phyloP scores from a whole-genome alignment of 352 stramenopile species.

The Phytophthora vignae region DNA sequence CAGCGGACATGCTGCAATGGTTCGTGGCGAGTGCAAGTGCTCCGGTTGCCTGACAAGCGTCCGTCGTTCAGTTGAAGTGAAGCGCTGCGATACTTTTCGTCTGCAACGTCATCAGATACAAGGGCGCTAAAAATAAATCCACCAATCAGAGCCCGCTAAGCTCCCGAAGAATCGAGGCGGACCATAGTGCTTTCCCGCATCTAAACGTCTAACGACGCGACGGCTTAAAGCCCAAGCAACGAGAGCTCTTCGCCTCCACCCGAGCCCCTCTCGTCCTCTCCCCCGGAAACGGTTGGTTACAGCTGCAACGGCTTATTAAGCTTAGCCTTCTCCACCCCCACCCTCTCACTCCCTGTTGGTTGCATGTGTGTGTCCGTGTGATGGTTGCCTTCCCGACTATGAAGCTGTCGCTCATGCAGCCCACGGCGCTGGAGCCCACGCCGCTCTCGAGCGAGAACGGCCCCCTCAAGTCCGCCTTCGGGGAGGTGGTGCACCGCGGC shows the following conservation, averaged over 20 bases:
- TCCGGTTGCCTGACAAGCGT: neutral
- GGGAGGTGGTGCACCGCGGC: slow-evolving; percentile 78
- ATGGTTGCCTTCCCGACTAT: slow-evolving; percentile 3
- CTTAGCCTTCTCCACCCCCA: neutral
- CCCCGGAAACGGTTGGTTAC: neutral
- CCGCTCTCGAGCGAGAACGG: slow-evolving; percentile 60
- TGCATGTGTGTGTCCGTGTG: neutral
- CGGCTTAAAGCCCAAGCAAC: neutral
- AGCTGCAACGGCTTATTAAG: neutral
- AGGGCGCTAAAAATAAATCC: neutral
- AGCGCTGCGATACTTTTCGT: slow-evolving; percentile 3
- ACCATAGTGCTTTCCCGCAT: neutral
- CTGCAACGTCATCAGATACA: neutral
- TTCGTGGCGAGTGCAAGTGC: neutral
- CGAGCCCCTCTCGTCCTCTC: slow-evolving; percentile 18
- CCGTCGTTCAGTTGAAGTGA: slow-evolving; percentile 1
- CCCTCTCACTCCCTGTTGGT: neutral
- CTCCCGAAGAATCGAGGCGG: neutral
- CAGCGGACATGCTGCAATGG: no score
- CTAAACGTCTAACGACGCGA: neutral
- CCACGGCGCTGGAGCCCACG: slow-evolving; percentile 60
- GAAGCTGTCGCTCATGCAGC: slow-evolving; percentile 45
- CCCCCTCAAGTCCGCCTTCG: slow-evolving; percentile 61
- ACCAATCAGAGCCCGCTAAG: neutral
- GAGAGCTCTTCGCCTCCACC: neutral